Evolutionary conservation across 345 rosid species (phyloP).

Genomic region (Hypericum androsaemum): DNA sequence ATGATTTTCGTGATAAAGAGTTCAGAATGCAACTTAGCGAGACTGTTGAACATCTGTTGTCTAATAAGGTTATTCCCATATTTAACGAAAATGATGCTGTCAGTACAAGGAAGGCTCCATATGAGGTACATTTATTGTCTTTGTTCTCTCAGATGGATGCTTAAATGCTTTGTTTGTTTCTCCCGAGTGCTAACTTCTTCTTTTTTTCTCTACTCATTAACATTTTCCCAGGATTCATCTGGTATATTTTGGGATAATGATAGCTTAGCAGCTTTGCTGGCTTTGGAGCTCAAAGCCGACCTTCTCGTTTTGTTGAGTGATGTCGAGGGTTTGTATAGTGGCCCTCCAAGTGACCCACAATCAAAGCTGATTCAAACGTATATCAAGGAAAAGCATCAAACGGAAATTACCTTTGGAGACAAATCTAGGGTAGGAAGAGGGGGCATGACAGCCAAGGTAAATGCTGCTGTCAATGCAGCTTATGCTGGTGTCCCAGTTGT

Average conservation of each 20-base stretch:
- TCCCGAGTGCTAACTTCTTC: background rate
- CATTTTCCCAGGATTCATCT: slow-evolving; percentile 66
- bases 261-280: slow-evolving; percentile 89
- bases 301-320: slow-evolving; percentile 91
- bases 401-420: slow-evolving; percentile 91
- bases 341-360: slow-evolving; percentile 86
- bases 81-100: slow-evolving; percentile 98
- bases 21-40: slow-evolving; percentile 81
- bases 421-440: slow-evolving; percentile 99
- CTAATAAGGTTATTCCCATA: slow-evolving; percentile 71
- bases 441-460: slow-evolving; percentile 97
- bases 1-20: slow-evolving; percentile 65
- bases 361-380: slow-evolving; percentile 88
- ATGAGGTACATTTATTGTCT: slow-evolving; percentile 50
- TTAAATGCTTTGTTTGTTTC: slow-evolving; percentile 2
- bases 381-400: slow-evolving; percentile 66
- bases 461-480: slow-evolving; percentile 92
- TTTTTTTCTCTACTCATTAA: background rate
- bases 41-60: slow-evolving; percentile 58
- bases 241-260: slow-evolving; percentile 99
- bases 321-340: slow-evolving; percentile 93
- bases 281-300: slow-evolving; percentile 89
- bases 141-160: background rate
- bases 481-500: slow-evolving; percentile 87
- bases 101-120: slow-evolving; percentile 96